Evolutionary conservation across 495 filamentous ascomycete species (phyloP).

Genomic region (Achaetomiella virescens): DNA sequence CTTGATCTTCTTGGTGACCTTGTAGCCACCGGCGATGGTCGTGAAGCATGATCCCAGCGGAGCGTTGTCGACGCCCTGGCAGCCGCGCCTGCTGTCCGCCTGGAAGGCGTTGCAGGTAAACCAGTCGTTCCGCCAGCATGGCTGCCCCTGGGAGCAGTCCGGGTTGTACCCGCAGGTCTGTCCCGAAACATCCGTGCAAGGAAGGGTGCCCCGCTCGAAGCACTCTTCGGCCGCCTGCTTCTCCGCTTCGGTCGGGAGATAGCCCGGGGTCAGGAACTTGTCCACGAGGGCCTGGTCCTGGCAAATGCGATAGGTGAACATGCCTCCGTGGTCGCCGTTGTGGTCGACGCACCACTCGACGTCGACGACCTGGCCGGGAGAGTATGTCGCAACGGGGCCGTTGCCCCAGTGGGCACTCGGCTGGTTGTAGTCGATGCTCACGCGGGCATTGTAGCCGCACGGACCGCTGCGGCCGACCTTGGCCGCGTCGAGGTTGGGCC

Average conservation of each 20-base stretch:
- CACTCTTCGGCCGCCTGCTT: constrained; percentile 52
- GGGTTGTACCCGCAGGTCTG: constrained; percentile 48
- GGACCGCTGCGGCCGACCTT: constrained; percentile 47
- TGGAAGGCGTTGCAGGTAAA: constrained; percentile 50
- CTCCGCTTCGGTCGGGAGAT: constrained; percentile 46
- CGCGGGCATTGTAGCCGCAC: constrained; percentile 53
- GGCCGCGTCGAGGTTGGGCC: constrained; percentile 45
- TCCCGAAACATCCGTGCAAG: constrained; percentile 47
- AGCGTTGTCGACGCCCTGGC: constrained; percentile 47
- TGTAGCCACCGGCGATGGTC: constrained; percentile 49
- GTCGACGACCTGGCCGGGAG: constrained; percentile 39
- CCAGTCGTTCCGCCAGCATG: constrained; percentile 52
- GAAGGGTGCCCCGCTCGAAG: constrained; percentile 43
- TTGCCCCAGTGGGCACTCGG: constrained; percentile 43
- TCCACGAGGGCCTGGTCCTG: constrained; percentile 47
- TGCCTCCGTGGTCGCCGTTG: constrained; percentile 56
- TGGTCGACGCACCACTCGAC: constrained; percentile 54
- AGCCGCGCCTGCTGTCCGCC: constrained; percentile 27
- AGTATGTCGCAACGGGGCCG: constrained; percentile 40
- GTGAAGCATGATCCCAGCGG: constrained; percentile 44
- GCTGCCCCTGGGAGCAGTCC: constrained; percentile 42
- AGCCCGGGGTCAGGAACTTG: constrained; percentile 45
- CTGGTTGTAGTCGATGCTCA: constrained; percentile 51
- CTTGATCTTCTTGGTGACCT: constrained; percentile 49
- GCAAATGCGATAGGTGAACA: constrained; percentile 55